phyloP scores from a whole-genome alignment of 2,329 filamentous ascomycete species.

The Hypoxylon sp. region DNA sequence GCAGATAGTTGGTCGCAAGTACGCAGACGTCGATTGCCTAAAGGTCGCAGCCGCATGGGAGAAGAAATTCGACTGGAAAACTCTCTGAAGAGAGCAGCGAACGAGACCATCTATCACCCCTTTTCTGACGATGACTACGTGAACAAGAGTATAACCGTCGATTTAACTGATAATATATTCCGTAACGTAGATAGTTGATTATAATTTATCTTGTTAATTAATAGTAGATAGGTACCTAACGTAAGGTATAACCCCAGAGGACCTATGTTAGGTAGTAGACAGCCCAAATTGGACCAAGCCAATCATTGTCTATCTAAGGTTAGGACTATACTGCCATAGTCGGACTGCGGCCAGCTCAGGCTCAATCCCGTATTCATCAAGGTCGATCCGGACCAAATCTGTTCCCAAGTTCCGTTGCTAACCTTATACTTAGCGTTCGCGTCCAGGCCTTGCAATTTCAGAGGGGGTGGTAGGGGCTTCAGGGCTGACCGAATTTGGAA shows the following conservation, averaged over 20 bases:
- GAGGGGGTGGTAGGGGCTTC: slow-evolving; percentile 67
- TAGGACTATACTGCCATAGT: slow-evolving; percentile 72
- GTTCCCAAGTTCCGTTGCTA: slow-evolving; percentile 60
- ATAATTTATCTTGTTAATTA: neutral
- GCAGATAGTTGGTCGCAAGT: slow-evolving; percentile 53
- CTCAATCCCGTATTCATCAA: slow-evolving; percentile 74
- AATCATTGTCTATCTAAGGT: slow-evolving; percentile 64
- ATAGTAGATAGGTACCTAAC: neutral
- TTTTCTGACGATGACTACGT: neutral
- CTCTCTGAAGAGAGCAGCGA: slow-evolving; percentile 14
- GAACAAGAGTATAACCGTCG: no score
- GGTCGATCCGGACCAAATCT: slow-evolving; percentile 69
- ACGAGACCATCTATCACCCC: neutral
- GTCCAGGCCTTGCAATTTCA: slow-evolving; percentile 72
- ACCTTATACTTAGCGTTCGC: slow-evolving; percentile 67
- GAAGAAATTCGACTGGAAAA: slow-evolving; percentile 50
- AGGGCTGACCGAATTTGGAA: slow-evolving; percentile 70
- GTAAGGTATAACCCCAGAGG: neutral
- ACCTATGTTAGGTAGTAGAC: neutral
- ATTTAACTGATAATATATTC: neutral
- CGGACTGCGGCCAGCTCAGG: slow-evolving; percentile 61
- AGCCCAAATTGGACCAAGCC: neutral
- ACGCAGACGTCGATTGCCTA: slow-evolving; percentile 48
- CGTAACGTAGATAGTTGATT: neutral
- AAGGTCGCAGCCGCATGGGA: slow-evolving; percentile 53